A percentile compares a stretch with the other conserved stretches of the same genome.
Conservation (phyloP, 2,329 filamentous ascomycete species). For the Diaporthe caulivora region DNA sequence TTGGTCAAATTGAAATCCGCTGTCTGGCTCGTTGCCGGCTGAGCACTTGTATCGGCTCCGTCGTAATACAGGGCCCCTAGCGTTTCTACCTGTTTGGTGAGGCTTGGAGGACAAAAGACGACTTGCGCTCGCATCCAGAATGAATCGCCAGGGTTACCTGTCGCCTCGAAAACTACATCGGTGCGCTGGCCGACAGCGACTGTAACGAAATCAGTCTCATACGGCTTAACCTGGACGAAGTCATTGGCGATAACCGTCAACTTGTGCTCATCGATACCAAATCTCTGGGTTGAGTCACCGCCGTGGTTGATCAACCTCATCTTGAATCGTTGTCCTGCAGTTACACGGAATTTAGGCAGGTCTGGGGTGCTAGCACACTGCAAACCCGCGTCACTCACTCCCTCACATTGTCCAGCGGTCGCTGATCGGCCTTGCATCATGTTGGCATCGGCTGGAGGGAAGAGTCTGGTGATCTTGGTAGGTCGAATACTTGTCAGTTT, state of each 20-base stretch:
- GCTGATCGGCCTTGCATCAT: conserved; percentile 10
- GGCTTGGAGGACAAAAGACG: conserved; percentile 1
- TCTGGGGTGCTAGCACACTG: neutral
- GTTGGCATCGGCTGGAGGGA: neutral
- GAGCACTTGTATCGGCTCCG: neutral
- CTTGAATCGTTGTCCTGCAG: neutral
- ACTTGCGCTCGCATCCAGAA: conserved; percentile 7
- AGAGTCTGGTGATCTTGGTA: conserved; percentile 1
- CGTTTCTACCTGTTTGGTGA: conserved; percentile 1
- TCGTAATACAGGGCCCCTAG: neutral
- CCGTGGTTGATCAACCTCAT: conserved; percentile 10
- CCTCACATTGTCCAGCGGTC: neutral
- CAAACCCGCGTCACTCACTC: neutral
- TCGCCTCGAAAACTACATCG: neutral
- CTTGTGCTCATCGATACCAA: conserved; percentile 2
- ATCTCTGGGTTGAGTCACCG: conserved; percentile 3
- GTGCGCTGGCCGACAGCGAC: neutral
- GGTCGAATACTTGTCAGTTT: neutral
- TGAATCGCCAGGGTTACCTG: neutral
- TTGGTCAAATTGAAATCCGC: neutral
- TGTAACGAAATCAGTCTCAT: conserved; percentile 5
- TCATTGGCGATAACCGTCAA: neutral
- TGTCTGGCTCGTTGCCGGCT: neutral
- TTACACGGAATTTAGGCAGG: neutral
- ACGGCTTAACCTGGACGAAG: neutral